These are phyloP conservation scores for Gentiana dahurica DNA, from an alignment of 257 asterid genomes.

Conservation along the genomic window DNA sequence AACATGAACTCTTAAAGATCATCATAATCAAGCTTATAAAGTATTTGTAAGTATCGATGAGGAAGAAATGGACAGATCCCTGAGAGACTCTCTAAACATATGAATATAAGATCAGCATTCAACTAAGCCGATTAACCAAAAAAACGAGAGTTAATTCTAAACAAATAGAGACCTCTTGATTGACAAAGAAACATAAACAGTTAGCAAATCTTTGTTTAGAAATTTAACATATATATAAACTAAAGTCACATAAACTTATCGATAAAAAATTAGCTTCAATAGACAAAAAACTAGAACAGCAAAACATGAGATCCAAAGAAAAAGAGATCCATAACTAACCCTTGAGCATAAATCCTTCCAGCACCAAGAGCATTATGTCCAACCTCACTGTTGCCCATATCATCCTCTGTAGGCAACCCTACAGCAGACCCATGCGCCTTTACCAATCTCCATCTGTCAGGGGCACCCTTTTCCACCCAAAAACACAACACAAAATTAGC, in stretches of 20 bases:
- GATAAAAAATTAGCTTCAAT: too few species aligned
- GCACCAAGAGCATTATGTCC: slow-evolving; percentile 97
- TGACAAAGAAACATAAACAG: neutral
- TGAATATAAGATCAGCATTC: too few species aligned
- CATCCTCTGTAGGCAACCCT: slow-evolving; percentile 83
- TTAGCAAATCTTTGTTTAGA: neutral
- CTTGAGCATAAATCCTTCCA: slow-evolving; percentile 81
- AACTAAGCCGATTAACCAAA: too few species aligned
- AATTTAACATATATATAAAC: too few species aligned
- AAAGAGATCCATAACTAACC: slow-evolving; percentile 30
- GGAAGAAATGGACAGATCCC: too few species aligned
- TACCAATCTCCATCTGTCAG: slow-evolving; percentile 79
- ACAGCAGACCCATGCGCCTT: slow-evolving; percentile 77
- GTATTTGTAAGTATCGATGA: too few species aligned
- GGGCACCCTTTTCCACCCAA: slow-evolving; percentile 56
- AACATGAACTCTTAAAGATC: too few species aligned
- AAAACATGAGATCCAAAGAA: neutral
- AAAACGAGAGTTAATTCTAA: too few species aligned
- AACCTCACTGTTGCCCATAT: slow-evolving; percentile 90
- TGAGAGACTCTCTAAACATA: too few species aligned
- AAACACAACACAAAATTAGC: slow-evolving; percentile 6
- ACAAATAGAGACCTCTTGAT: too few species aligned
- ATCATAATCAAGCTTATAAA: too few species aligned
- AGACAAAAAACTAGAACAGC: neutral
- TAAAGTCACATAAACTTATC: too few species aligned